phyloP scores from a whole-genome alignment of 164 flowering plant genomes.

The Macadamia tetraphylla region DNA sequence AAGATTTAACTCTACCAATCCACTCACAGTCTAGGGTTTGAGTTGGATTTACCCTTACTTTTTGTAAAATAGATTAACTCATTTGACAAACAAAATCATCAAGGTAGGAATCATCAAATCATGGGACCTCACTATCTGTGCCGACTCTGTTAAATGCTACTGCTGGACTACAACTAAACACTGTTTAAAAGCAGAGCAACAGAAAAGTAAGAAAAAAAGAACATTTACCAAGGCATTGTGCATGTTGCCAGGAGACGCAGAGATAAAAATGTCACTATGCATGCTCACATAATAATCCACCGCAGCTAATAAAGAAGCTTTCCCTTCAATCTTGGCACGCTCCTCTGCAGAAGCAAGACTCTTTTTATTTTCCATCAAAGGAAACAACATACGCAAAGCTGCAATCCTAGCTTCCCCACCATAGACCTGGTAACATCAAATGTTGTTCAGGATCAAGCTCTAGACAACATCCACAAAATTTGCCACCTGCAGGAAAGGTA shows the following conservation, averaged over 20 bases:
- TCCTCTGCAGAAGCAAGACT: conserved; percentile 81
- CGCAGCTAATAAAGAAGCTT: conserved; percentile 92
- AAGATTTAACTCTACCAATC: no score
- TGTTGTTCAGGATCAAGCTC: background rate
- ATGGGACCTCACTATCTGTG: background rate
- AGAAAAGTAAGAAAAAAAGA: conserved; percentile 1
- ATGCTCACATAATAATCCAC: conserved; percentile 90
- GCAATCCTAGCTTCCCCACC: conserved; percentile 97
- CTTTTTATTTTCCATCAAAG: conserved; percentile 90
- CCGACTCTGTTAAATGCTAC: background rate
- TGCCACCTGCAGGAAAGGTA: background rate
- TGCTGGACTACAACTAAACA: background rate
- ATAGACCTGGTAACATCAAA: conserved; percentile 54
- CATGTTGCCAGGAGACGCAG: conserved; percentile 99
- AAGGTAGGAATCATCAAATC: background rate
- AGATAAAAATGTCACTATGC: conserved; percentile 94
- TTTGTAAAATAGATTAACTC: background rate
- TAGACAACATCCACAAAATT: background rate
- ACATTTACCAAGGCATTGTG: conserved; percentile 89
- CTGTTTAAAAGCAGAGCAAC: background rate
- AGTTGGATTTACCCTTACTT: background rate
- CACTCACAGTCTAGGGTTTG: background rate
- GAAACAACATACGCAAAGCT: conserved; percentile 60
- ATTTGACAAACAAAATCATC: background rate
- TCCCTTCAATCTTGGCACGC: conserved; percentile 62